Base-by-base conservation (phyloP, 768 basidiomycete genomes). In the Leccinum pellstonianum region DNA sequence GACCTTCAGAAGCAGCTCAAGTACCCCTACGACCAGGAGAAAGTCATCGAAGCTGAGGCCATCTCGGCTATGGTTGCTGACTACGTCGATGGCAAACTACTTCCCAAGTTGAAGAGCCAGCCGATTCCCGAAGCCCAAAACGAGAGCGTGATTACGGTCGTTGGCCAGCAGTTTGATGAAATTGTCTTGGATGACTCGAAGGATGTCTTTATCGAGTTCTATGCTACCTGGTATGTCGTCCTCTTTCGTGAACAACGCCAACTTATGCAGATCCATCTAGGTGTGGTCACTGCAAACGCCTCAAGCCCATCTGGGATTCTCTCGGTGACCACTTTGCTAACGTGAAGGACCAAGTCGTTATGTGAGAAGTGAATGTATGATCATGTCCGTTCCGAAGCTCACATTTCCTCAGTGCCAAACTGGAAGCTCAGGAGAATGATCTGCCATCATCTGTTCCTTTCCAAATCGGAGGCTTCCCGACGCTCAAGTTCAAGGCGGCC, bases 391-490 rank as follows among this genome's bases (percentile, higher is more conserved):
- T 43, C 17, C 41, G 56, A 57, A 51, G 19, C 58, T 62, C 56
- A 70, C 57, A 60, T 49, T 35, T 55, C 35, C 55, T 4, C 59
- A 93, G 91, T 73, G 95, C 94, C 69, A 98, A 98, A 78, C 87
- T 98, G 79, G 97, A 99, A 65, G 93, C 94, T 2, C 88, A 88
- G 60, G 95, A 97, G 76, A 99, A 99, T 73, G 97, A 99, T 73
- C 82, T 99, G 15, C 96, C 97, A 51, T 80, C 87, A 19, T 84
- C 84, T n/a, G 85, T 88, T 60, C 85, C 88, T 33, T 98, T 99
- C 92, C 85, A 87, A 55, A 77, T 98, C 60, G 68, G 79, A 57
- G 92, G 93, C 43, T 95, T 93, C 89, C 96, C 97, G 8, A 98
- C 97, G 5, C 72, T 98, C 70, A 98, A 98, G 74, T 96, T 99